phyloP scores from a whole-genome alignment of 495 filamentous ascomycete genomes.

The Talaromyces thailandensis region DNA sequence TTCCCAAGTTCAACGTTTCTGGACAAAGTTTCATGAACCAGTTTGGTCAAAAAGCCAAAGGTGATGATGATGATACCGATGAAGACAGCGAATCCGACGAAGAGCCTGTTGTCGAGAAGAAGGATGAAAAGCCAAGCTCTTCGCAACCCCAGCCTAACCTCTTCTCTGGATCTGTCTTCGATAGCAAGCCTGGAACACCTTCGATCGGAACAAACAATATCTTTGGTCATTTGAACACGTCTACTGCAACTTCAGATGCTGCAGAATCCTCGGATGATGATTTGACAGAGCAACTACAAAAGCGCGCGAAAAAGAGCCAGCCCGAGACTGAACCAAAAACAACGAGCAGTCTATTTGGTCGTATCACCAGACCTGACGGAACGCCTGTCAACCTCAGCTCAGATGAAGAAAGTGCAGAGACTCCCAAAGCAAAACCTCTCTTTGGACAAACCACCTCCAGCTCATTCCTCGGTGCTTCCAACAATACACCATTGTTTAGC shows the following conservation, averaged over 20 bases:
- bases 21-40: constrained; percentile 21
- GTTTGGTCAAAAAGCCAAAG: constrained; percentile 5
- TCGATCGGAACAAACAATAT: constrained; percentile 1
- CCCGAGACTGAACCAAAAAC: not conserved
- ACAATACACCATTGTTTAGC: constrained; percentile 2
- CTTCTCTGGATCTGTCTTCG: not conserved
- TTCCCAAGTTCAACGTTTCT: constrained; percentile 26
- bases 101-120: not conserved
- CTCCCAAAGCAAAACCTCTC: not conserved
- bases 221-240: constrained; percentile 4
- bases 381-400: constrained; percentile 5
- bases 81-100: constrained; percentile 4
- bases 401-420: constrained; percentile 3
- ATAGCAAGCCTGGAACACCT: constrained; percentile 1
- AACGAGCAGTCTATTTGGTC: constrained; percentile 45
- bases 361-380: constrained; percentile 21
- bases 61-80: not conserved
- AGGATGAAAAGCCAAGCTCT: not conserved
- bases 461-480: constrained; percentile 11
- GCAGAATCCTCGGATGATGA: constrained; percentile 5
- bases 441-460: constrained; percentile 15
- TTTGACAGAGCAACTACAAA: constrained; percentile 23
- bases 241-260: not conserved
- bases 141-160: not conserved
- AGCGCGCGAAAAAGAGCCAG: constrained; percentile 18